These are phyloP conservation scores for Thielaviopsis musarum DNA, from an alignment of 2,329 filamentous ascomycete species.

Conservation along the genomic window DNA sequence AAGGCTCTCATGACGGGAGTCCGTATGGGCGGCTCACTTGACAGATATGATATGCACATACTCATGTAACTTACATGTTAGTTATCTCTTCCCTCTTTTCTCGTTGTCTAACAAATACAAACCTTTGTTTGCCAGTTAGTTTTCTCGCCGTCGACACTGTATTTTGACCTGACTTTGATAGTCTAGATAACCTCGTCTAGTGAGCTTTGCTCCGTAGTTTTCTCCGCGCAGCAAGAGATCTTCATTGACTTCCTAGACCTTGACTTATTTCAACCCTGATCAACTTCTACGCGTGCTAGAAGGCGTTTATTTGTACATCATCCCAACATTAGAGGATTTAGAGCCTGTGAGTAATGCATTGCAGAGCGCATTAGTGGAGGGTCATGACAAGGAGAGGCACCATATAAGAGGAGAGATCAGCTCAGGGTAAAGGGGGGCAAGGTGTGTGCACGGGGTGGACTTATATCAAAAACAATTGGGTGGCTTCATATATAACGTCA, in stretches of 20 bases:
- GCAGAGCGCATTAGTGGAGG: neutral
- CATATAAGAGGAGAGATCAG: too few relatives aligned
- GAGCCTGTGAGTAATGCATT: neutral
- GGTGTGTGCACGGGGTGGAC: too few relatives aligned
- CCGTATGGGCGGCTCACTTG: neutral
- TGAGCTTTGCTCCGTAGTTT: too few relatives aligned
- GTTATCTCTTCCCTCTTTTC: neutral
- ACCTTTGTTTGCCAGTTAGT: neutral
- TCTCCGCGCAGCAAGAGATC: neutral
- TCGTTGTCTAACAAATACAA: neutral
- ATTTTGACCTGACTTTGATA: neutral
- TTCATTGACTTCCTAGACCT: neutral
- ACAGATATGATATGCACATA: too few relatives aligned
- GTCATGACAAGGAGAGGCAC: too few relatives aligned
- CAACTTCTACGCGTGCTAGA: neutral
- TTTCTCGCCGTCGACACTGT: neutral
- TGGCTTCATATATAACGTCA: too few relatives aligned
- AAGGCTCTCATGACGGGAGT: too few relatives aligned
- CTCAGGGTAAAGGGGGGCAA: too few relatives aligned
- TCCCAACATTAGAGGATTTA: neutral
- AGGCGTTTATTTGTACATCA: neutral
- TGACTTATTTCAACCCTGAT: neutral
- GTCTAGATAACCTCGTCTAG: too few relatives aligned
- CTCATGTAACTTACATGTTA: too few relatives aligned
- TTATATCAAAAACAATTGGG: too few relatives aligned